Evolutionary conservation across 805 yeast genomes (phyloP).

Genomic region (Candida endomychidarum): DNA sequence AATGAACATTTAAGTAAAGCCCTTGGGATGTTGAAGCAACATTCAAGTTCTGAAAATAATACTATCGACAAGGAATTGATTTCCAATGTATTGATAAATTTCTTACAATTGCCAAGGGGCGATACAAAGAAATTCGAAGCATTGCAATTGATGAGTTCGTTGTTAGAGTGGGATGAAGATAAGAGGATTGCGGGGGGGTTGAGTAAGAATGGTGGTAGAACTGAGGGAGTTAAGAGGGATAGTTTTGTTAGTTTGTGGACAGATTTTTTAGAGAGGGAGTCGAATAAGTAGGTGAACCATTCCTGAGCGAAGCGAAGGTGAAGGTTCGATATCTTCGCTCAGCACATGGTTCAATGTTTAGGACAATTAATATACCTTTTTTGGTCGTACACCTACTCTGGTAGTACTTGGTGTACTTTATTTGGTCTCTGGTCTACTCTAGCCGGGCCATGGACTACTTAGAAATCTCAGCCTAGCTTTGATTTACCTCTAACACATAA

Average conservation of each 20-base stretch:
- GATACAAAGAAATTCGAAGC: slow-evolving; percentile 96
- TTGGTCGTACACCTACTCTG: too few species aligned
- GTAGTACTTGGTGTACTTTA: too few species aligned
- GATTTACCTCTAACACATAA: too few species aligned
- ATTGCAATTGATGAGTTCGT: slow-evolving; percentile 75
- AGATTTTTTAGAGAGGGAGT: slow-evolving; percentile 73
- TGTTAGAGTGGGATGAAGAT: slow-evolving; percentile 85
- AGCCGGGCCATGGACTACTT: too few species aligned
- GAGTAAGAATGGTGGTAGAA: slow-evolving; percentile 19
- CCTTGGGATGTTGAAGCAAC: slow-evolving; percentile 75
- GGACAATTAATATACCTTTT: too few species aligned
- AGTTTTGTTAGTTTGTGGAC: slow-evolving; percentile 78
- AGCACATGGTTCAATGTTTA: too few species aligned
- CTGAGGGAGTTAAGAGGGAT: slow-evolving; percentile 32
- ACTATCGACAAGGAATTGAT: slow-evolving; percentile 86
- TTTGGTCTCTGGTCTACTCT: too few species aligned
- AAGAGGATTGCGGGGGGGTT: slow-evolving; percentile 77
- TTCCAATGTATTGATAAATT: slow-evolving; percentile 81
- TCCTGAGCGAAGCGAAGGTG: too few species aligned
- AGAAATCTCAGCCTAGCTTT: too few species aligned
- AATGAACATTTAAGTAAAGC: slow-evolving; percentile 97
- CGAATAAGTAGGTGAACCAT: too few species aligned
- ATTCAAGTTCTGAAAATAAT: slow-evolving; percentile 58
- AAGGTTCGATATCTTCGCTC: too few species aligned
- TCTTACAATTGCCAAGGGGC: slow-evolving; percentile 83